Percentiles rank a stretch among this genome's conserved stretches.
Conservation (phyloP, 2,329 filamentous ascomycete genomes). For the Fusarium transvaalense region DNA sequence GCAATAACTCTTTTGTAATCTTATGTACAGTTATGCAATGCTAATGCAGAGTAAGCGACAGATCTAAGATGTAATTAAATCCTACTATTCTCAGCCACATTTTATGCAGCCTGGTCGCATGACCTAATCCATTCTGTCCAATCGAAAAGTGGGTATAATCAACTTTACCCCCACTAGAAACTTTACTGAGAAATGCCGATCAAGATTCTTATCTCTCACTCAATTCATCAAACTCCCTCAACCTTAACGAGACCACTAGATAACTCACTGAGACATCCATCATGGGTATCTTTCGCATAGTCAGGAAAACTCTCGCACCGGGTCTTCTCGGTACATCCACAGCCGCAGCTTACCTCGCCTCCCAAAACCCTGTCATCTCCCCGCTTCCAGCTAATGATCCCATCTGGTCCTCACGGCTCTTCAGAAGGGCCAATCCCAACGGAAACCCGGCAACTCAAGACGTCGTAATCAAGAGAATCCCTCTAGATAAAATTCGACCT, state of each 20-base stretch:
- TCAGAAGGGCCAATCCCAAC: constrained; percentile 70
- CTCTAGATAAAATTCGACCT: constrained; percentile 72
- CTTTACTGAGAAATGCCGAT: constrained; percentile 24
- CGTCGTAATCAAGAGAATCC: constrained; percentile 71
- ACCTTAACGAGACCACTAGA: not conserved
- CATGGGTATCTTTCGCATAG: constrained; percentile 68
- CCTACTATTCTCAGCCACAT: constrained; percentile 12
- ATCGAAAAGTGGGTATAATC: constrained; percentile 5
- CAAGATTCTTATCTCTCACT: constrained; percentile 29
- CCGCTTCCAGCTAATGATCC: constrained; percentile 70
- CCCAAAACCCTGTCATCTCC: constrained; percentile 68
- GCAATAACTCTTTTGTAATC: too few relatives aligned
- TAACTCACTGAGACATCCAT: constrained; percentile 5
- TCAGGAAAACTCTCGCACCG: constrained; percentile 61
- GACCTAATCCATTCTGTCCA: not conserved
- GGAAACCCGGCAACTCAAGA: constrained; percentile 74
- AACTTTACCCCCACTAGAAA: constrained; percentile 23
- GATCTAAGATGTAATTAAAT: not conserved
- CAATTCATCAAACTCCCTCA: not conserved
- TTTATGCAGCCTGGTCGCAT: constrained; percentile 18
- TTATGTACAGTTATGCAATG: not conserved
- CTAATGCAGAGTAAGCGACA: not conserved
- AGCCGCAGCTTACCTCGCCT: constrained; percentile 62
- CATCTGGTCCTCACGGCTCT: constrained; percentile 69
- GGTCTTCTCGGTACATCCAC: constrained; percentile 63